Evolutionary conservation across 345 rosid species (phyloP), one percentile per base, ranked within the genome.

Genomic region (Turritis glabra): DNA sequence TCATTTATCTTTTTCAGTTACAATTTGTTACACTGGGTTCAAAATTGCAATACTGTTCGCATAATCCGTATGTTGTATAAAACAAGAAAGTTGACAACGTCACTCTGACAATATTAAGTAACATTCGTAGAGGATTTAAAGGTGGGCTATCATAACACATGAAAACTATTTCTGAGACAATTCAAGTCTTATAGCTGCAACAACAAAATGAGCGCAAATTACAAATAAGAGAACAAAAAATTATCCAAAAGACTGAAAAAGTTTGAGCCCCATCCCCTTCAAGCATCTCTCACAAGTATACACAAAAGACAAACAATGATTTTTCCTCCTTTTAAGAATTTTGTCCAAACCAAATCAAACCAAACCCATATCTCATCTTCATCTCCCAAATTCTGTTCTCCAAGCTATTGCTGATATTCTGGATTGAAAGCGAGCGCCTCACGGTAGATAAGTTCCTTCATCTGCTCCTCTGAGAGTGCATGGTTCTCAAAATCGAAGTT

Each of bases 401-500:
- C 64, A 69, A 37, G 64, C 79, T 69, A 79, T 26, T 82, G 87
- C 50, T 82, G 90, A 71, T 89, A 92, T 58, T 92, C 92, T 3
- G 99, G 99, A 78, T 95, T 95, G 84, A 95, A 95, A 17, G 99
- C 99, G 26, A 95, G 93, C n/a, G 94, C 96, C 78, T 95, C 97
- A 54, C 84, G 82, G 77, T 90, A 90, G 33, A 95, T 92, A 12
- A 92, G 87, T 83, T 92, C 99, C 84, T 85, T 96, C 97, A 92
- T 95, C 79, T 95, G 98, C 52, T 90, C 99, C 85, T 89, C 98
- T 0, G 94, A 77, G 69, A 95, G 85, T 1, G 97, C 96, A 43
- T 90, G 92, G 79, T 89, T 92, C 88, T 95, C 98, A 8, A 95
- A 95, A 84, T 95, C 99, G 15, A 95, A 95, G 90, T 74, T 89